Evolutionary conservation across 768 basidiomycete genomes (phyloP).

Genomic region (Tricholoma matsutake): DNA sequence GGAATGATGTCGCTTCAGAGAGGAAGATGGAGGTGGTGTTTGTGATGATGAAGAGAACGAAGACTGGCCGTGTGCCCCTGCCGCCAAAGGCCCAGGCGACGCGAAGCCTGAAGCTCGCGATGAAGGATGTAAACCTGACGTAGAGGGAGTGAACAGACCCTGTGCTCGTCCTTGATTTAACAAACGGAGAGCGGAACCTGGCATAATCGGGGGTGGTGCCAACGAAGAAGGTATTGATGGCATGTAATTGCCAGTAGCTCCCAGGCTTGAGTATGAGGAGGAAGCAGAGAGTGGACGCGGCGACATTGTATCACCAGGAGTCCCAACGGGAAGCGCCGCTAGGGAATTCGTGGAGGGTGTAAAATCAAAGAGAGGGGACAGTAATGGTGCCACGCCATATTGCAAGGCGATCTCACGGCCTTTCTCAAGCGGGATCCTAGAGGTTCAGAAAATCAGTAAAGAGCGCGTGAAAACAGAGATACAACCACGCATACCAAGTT

Average conservation of each 20-base stretch:
- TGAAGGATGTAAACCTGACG: conserved; percentile 47
- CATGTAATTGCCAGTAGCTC: conserved; percentile 43
- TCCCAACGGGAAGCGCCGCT: conserved; percentile 58
- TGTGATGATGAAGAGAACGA: conserved; percentile 44
- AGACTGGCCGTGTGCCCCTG: conserved; percentile 46
- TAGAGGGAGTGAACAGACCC: conserved; percentile 83
- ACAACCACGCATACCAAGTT: conserved; percentile 69
- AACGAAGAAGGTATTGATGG: conserved; percentile 49
- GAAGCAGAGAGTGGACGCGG: conserved; percentile 67
- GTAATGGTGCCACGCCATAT: conserved; percentile 85
- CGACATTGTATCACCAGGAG: conserved; percentile 45
- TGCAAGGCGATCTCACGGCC: conserved; percentile 91
- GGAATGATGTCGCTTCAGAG: conserved; percentile 57
- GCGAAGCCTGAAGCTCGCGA: conserved; percentile 46
- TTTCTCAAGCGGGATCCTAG: conserved; percentile 93
- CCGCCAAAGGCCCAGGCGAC: conserved; percentile 50
- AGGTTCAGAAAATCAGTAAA: background rate
- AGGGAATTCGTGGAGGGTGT: conserved; percentile 73
- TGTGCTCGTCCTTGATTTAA: conserved; percentile 85
- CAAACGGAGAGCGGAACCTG: conserved; percentile 79
- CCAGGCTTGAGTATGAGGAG: conserved; percentile 60
- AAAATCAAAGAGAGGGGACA: conserved; percentile 92
- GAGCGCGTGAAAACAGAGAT: conserved; percentile 3
- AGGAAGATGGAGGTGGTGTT: conserved; percentile 49
- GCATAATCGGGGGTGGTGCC: conserved; percentile 83